Evolutionary conservation across 1,139 yeast genomes (phyloP), one percentile per base, ranked within the genome.

Genomic region (Blastobotrys proliferans): DNA sequence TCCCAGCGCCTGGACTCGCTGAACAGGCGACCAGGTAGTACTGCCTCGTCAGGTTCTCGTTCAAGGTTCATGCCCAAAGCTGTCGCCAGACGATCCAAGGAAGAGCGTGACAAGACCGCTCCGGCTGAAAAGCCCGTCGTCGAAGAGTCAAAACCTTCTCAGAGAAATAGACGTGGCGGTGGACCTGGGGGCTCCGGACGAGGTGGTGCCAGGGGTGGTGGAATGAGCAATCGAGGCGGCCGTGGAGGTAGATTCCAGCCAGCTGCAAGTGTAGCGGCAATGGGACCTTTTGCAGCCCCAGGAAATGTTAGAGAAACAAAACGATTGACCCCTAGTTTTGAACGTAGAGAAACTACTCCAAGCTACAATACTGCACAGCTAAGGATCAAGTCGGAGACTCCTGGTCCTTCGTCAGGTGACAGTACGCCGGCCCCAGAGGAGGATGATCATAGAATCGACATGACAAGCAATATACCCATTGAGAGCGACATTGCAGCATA

Each of bases 51-150:
- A 6, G 24, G 42, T 3, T 22, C 77, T 79, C 17, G 70, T 72
- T 22, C 69, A 76, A 80, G 82, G 62, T 87, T 87, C 63, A 77
- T 81, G 58, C 96, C 96, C 1, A 87, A 87, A 61, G 81, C 72
- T 1, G 95, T 87, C 32, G 86, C 85, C 1, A 71, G 97, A 63
- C 78, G 86, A 59, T 68, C 87, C 17, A 82, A 85, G 53, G 92
- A 84, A 55, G 96, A 86, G 56, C 70, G 96, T 60, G 94, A 79
- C 22, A 79, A 82, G 35, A 77, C 79, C 30, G 88, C 88, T 0
- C 86, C 88, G 1, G 70, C 72, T 48, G 66, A 75, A 40, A 74
- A 77, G 47, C 63, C 66, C 16, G 67, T 60, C 25, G 63, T 60
- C 8, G 46, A 50, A 22, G 44, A 42, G 4, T 17, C 32, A 4